Conservation (phyloP, 805 yeast species). For the Pichia rugopelliculosa region DNA sequence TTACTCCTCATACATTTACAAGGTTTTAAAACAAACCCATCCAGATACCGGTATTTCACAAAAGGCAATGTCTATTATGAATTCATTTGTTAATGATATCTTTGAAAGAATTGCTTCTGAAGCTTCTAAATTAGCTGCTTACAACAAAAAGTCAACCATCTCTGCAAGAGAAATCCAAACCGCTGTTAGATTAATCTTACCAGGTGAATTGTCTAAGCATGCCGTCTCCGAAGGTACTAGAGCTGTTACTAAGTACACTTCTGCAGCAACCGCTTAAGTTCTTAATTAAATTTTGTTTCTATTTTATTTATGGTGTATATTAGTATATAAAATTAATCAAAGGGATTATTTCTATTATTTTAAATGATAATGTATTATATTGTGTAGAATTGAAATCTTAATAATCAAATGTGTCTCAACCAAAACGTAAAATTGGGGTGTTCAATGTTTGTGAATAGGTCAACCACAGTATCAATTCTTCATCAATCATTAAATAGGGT, state of each 20-base stretch:
- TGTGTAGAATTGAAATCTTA: no score
- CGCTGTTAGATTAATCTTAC: constrained; percentile 95
- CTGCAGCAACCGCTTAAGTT: constrained; percentile 39
- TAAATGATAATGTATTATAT: neutral
- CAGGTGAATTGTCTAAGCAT: constrained; percentile 98
- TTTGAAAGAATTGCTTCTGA: constrained; percentile 97
- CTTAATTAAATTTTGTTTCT: constrained; percentile 11
- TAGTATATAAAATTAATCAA: constrained; percentile 20
- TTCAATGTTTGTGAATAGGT: no score
- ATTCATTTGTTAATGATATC: constrained; percentile 96
- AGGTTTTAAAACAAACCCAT: constrained; percentile 97
- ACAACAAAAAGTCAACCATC: constrained; percentile 96
- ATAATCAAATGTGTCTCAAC: no score
- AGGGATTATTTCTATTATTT: constrained; percentile 8
- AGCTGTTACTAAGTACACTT: constrained; percentile 94
- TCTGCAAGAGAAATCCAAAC: constrained; percentile 98
- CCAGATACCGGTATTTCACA: constrained; percentile 99
- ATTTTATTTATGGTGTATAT: constrained; percentile 28
- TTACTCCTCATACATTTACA: constrained; percentile 96
- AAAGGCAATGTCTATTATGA: constrained; percentile 97
- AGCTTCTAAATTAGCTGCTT: constrained; percentile 97
- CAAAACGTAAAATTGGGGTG: no score
- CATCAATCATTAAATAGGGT: no score
- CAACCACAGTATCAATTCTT: no score
- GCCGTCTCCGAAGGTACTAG: constrained; percentile 98